A percentile compares a stretch with the other conserved stretches of the same genome.
phyloP scores from a whole-genome alignment of 106 monocot species.

The Dioscorea dumetorum region DNA sequence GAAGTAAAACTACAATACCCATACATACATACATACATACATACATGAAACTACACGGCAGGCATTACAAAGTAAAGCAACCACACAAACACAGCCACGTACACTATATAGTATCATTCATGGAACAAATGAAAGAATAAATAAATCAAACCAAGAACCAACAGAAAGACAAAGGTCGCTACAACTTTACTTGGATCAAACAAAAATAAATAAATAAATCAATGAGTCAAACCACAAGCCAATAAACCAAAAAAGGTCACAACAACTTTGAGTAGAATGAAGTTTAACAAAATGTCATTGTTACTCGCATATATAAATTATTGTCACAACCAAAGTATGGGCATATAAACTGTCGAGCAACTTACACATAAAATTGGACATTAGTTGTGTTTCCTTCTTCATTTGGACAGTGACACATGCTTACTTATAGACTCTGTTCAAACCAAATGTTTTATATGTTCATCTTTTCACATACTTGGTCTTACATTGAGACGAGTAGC shows the following conservation, averaged over 20 bases:
- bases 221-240: no score
- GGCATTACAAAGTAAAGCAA: no score
- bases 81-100: no score
- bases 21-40: neutral
- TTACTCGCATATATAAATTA: neutral
- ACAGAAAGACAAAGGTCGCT: neutral
- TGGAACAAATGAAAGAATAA: no score
- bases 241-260: neutral
- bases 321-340: neutral
- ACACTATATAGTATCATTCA: no score
- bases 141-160: neutral
- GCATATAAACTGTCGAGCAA: neutral
- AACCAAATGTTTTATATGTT: neutral
- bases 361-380: neutral
- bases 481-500: slow-evolving; percentile 67
- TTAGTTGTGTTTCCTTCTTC: neutral
- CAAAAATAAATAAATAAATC: neutral
- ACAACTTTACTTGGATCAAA: neutral
- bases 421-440: neutral
- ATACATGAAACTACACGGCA: no score
- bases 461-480: slow-evolving; percentile 54
- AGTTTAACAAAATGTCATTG: neutral
- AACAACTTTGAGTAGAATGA: neutral
- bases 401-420: neutral
- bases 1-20: neutral